Evolutionary conservation across 78 protist species (phyloP).

Genomic region (Fonticula alba): DNA sequence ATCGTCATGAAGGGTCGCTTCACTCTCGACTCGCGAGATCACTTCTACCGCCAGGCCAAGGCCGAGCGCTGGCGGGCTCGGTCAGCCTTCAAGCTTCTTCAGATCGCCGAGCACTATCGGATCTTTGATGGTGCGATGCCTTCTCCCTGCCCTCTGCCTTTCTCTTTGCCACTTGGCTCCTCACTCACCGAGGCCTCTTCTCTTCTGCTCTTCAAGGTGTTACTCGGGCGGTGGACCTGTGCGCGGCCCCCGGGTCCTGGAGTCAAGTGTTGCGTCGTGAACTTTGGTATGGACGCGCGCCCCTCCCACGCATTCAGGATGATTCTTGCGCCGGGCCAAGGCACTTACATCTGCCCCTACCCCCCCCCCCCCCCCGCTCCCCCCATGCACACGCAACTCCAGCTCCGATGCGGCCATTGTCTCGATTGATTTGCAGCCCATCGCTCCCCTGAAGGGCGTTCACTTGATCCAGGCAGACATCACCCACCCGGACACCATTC

Average conservation of each 20-base stretch:
- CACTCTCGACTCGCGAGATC: constrained; percentile 78
- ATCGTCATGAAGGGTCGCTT: too few species aligned
- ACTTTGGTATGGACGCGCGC: background rate
- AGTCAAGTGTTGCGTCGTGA: constrained; percentile 53
- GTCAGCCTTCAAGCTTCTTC: constrained; percentile 93
- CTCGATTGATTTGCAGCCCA: constrained; percentile 92
- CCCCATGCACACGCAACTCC: too few species aligned
- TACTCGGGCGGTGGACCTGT: constrained; percentile 87
- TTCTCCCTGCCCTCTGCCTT: too few species aligned
- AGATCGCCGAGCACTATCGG: constrained; percentile 75
- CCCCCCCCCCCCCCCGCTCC: too few species aligned
- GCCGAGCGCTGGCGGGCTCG: constrained; percentile 93
- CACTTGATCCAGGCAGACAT: constrained; percentile 90
- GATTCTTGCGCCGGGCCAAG: too few species aligned
- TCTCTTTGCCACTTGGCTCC: background rate
- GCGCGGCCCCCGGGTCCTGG: constrained; percentile 98
- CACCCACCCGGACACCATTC: constrained; percentile 41
- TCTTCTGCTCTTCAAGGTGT: constrained; percentile 28
- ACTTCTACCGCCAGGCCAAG: constrained; percentile 94
- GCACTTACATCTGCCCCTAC: too few species aligned
- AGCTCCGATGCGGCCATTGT: too few species aligned
- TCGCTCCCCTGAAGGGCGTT: constrained; percentile 96
- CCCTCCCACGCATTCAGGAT: too few species aligned
- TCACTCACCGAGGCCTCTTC: background rate
- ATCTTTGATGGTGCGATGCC: constrained; percentile 45